Evolutionary conservation across 495 filamentous ascomycete species (phyloP).

Genomic region (Usnea hakonensis): DNA sequence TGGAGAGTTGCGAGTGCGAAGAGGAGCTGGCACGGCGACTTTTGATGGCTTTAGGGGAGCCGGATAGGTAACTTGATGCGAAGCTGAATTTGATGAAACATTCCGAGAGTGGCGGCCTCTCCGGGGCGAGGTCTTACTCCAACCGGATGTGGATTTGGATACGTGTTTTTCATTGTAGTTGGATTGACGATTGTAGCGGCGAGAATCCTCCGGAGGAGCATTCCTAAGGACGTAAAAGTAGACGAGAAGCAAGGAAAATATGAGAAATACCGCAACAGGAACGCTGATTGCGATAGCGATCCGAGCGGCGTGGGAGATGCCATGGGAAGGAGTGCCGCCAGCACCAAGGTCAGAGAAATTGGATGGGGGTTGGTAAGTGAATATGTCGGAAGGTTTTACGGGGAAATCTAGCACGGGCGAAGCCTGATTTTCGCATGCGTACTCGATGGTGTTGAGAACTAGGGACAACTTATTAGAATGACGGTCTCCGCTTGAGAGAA

Average conservation of each 20-base stretch:
- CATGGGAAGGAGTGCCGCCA: constrained; percentile 20
- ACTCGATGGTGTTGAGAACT: constrained; percentile 46
- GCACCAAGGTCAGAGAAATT: constrained; percentile 29
- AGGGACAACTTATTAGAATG: neutral
- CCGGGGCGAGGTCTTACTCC: constrained; percentile 4
- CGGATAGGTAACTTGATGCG: constrained; percentile 1
- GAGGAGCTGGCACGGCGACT: constrained; percentile 15
- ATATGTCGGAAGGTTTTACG: constrained; percentile 39
- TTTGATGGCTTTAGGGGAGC: constrained; percentile 11
- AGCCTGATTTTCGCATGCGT: constrained; percentile 41
- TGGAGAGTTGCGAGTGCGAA: constrained; percentile 16
- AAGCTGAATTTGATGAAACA: neutral
- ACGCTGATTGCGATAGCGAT: constrained; percentile 42
- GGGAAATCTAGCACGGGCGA: constrained; percentile 31
- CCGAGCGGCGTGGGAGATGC: constrained; percentile 22
- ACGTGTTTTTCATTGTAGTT: constrained; percentile 11
- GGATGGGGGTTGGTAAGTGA: constrained; percentile 36
- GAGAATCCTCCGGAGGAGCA: neutral
- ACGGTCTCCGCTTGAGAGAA: neutral
- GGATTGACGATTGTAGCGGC: constrained; percentile 7
- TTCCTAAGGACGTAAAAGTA: constrained; percentile 17
- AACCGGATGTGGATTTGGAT: constrained; percentile 10
- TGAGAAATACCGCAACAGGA: constrained; percentile 38
- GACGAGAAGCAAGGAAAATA: constrained; percentile 26
- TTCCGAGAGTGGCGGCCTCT: constrained; percentile 6